Evolutionary conservation across 208 protist genomes (phyloP), one percentile per base, ranked within the genome.

Genomic region (Leishmania major): DNA sequence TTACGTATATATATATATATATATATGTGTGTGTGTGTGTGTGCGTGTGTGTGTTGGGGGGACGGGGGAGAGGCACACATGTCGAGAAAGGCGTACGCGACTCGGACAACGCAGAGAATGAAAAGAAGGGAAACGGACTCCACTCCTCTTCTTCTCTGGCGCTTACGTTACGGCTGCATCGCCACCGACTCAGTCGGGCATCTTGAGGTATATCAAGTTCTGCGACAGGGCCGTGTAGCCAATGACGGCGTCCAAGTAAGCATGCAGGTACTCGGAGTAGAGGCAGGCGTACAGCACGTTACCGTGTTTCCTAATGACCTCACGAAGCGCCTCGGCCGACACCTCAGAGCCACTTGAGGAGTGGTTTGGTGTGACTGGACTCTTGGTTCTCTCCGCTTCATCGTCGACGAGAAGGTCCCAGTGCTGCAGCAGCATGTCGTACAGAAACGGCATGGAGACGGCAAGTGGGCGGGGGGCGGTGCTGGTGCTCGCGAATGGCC

Each of bases 211-310:
- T 81, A 95, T 87, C 59, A 94, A 82, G 47, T 90, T 94, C 75
- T 92, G 89, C 31, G 93, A 96, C 17, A 96, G 83, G 11, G 84
- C 84, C 55, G 88, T 88, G 83, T 96, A 93, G 35, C 90, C 87
- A 35, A 95, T 80, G 6, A 79, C 89, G 10, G 93, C 90, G 75
- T 93, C 89, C 37, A 96, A 77, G 66, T 96, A 89, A 64, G 89
- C 86, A 28, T 91, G 91, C 37, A 96, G 82, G 55, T 84, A 82
- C 84, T 93, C 93, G n/a, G 91, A 59, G 84, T 88, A 94, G 43
- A 88, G 75, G 70, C 88, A 92, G 51, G 84, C 81, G 64, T 86
- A 47, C 64, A 86, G 57, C 31, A 86, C 77, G 31, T 82, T 86
- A 40, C 83, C 83, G 59, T 94, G 78, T 22, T 84, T 83, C 51